Percentiles rank a stretch among this genome's conserved stretches.
phyloP scores from a whole-genome alignment of 2,329 filamentous ascomycete genomes.

The Emydomyces testavorans region DNA sequence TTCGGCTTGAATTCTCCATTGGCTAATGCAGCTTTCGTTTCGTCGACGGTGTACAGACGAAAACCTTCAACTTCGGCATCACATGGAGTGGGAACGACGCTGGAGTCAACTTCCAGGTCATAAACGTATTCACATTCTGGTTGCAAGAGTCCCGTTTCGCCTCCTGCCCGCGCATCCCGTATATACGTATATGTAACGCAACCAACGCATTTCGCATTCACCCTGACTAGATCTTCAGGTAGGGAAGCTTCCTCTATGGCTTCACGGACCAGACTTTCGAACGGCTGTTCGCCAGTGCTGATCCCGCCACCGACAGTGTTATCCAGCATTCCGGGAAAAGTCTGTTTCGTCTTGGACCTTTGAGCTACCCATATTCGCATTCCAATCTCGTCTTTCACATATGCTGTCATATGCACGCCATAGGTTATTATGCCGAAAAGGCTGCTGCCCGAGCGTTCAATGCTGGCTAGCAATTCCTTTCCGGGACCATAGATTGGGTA shows the following conservation, averaged over 20 bases:
- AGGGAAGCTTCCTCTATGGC: conserved; percentile 80
- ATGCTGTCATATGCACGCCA: conserved; percentile 72
- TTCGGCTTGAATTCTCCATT: conserved; percentile 83
- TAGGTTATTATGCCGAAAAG: conserved; percentile 68
- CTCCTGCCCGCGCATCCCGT: conserved; percentile 61
- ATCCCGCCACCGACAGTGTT: conserved; percentile 87
- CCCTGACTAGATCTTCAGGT: conserved; percentile 55
- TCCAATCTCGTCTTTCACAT: conserved; percentile 47
- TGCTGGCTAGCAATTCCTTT: conserved; percentile 52
- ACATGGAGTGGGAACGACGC: conserved; percentile 60
- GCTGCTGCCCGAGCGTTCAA: conserved; percentile 64
- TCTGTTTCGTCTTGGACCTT: conserved; percentile 65
- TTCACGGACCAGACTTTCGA: conserved; percentile 75
- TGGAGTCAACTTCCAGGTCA: conserved; percentile 63
- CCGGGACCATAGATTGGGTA: conserved; percentile 63
- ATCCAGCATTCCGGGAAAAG: conserved; percentile 83
- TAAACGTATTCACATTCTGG: conserved; percentile 89
- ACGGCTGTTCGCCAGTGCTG: conserved; percentile 64
- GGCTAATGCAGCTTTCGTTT: conserved; percentile 59
- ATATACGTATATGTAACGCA: conserved; percentile 78
- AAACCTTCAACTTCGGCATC: conserved; percentile 88
- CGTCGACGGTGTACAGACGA: conserved; percentile 61
- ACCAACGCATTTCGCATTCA: conserved; percentile 48
- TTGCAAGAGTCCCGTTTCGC: conserved; percentile 70
- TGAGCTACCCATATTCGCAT: conserved; percentile 77